Conservation (phyloP, 257 asterid genomes). For the Linaria vulgaris region DNA sequence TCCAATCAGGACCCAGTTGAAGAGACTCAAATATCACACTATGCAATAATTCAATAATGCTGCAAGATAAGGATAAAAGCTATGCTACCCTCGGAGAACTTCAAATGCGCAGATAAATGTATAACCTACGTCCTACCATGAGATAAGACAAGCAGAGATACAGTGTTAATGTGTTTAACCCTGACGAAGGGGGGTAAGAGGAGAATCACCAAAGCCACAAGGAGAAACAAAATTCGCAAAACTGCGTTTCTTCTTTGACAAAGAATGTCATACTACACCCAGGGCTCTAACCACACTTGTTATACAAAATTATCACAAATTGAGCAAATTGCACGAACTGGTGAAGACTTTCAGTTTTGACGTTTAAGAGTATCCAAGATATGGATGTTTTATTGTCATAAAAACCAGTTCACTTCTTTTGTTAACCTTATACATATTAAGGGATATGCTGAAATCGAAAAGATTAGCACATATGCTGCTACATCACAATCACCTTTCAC, state of each 20-base stretch:
- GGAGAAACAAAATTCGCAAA: background rate
- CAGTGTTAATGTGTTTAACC: background rate
- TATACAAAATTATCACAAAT: too few relatives aligned
- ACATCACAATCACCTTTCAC: too few relatives aligned
- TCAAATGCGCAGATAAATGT: background rate
- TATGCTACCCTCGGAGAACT: constrained; percentile 8
- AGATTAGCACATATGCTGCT: too few relatives aligned
- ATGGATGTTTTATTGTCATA: background rate
- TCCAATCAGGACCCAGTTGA: background rate
- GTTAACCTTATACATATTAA: background rate
- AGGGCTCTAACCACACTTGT: background rate
- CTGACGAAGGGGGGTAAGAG: background rate
- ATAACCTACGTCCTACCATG: too few relatives aligned
- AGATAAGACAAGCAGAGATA: too few relatives aligned
- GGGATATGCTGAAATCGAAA: background rate
- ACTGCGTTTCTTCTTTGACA: background rate
- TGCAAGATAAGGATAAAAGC: background rate
- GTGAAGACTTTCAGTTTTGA: background rate
- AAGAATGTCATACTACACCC: constrained; percentile 1
- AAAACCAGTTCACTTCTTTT: too few relatives aligned
- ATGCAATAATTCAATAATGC: background rate
- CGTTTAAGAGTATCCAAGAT: background rate
- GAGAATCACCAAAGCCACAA: background rate
- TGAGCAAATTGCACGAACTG: too few relatives aligned
- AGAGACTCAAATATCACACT: constrained; percentile 4